Base-by-base conservation (phyloP, 2,329 filamentous ascomycete species). In the Epichloe uncinata region DNA sequence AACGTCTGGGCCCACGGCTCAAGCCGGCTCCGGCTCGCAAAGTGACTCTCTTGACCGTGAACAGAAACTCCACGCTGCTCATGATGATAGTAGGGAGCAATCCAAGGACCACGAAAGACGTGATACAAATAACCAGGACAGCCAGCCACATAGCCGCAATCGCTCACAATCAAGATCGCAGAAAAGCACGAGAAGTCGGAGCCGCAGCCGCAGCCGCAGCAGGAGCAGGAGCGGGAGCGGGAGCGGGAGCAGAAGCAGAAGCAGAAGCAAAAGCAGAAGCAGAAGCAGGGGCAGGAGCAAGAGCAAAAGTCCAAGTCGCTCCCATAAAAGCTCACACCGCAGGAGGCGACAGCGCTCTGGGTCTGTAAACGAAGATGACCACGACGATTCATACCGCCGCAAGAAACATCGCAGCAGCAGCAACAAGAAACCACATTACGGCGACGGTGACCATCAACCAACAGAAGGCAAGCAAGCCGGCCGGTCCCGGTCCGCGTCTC, bases 401-500 rank as follows among this genome's bases (percentile, higher is more conserved):
- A 77, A 75, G 51, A 72, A 69, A 55, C 70, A 75, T 56, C 70
- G 63, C 56, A 69, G 66, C 63, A 66, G 69, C 51, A 67, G 69
- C 38, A 42, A 26, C 46, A 48, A 48, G 38, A 48, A 48, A 52
- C 62, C 67, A 42, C 61, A 71, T 50, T 57, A 68, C 56, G 67
- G 68, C 15, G 72, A 75, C 45, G 74, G 75, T 16, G 69, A 72
- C 54, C 46, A 59, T n/a, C 63, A 64, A 37, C 56, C 66, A 42
- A 64, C 55, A 50, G 63, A 67, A 55, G 67, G 72, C 45, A 70
- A 71, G 55, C 60, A 72, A 56, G 68, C 70, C 12, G 75, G 80
- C 45, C 74, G 76, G 47, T 81, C 82, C 0, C 74, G 83, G 51
- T 87, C 84, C 5, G 73, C 74, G 5, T 87, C 85, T 2, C 77